Base-by-base conservation (phyloP, 768 basidiomycete genomes). In the Tylopilus sp. region DNA sequence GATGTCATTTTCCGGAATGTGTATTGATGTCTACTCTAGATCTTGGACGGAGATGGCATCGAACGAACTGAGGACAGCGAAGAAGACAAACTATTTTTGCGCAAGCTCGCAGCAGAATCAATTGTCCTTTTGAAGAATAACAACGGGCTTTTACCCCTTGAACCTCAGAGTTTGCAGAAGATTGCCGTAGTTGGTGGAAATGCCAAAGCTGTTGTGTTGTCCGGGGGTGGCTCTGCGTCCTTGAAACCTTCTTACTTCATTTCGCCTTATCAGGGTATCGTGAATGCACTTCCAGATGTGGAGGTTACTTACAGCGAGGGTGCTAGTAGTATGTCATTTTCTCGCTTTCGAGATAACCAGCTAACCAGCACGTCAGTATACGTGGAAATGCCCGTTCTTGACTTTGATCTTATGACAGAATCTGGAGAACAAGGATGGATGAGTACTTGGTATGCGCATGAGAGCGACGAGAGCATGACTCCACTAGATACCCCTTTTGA, bases 91-190 rank as follows among this genome's bases (percentile, higher is more conserved):
- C 69, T 63, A 3, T 76, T 91, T 45, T 80, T 89, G 78, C 80
- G 83, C 40, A 75, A 75, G 46, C 73, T 87, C n/a, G 89, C 86
- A 1, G 78, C 79, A 4, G 79, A 85, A 63, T 78, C 83, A 0
- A 85, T 92, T 54, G 88, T 91, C 21, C 75, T 92, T 26, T 71
- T 92, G 50, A 89, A 87, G 74, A 92, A 91, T 63, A 76, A 84
- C 4, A 64, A 69, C 43, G 66, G 67, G 17, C 42, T 86, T 12
- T 46, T 71, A 1, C 68, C 68, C 34, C 59, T 71, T 40, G 57
- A 49, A 21, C 24, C 78, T 83, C 57, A 65, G 42, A 70, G 65
- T 14, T 58, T 88, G 47, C 85, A 81, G 68, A 89, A 84, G 67
- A 72, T 91, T 33, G 88, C 87, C 0, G 81, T 93, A 45, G 76